Conservation (phyloP, 2,329 filamentous ascomycete genomes). For the Ascochyta lentis region DNA sequence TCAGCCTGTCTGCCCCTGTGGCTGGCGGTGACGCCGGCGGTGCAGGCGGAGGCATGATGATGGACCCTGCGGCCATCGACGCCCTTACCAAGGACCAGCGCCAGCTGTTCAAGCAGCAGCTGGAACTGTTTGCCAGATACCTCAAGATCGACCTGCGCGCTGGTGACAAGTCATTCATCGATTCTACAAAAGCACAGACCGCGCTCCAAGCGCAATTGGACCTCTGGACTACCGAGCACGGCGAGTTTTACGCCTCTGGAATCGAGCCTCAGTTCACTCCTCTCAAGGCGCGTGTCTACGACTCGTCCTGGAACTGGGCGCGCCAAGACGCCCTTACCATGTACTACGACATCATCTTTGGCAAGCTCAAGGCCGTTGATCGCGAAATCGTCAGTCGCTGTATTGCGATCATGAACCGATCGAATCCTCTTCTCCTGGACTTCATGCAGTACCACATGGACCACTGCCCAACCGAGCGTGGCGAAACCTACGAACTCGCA, state of each 20-base stretch:
- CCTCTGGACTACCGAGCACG: constrained; percentile 93
- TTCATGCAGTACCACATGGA: constrained; percentile 99
- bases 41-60: constrained; percentile 92
- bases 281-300: constrained; percentile 94
- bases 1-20: constrained; percentile 77
- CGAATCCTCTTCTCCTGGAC: constrained; percentile 91
- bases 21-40: constrained; percentile 75
- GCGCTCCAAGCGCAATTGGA: constrained; percentile 92
- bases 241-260: constrained; percentile 92
- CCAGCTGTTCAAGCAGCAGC: constrained; percentile 95
- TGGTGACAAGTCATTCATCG: constrained; percentile 92
- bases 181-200: constrained; percentile 82
- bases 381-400: constrained; percentile 98
- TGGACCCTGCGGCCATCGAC: constrained; percentile 97
- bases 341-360: constrained; percentile 99
- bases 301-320: constrained; percentile 99
- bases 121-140: constrained; percentile 93
- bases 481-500: constrained; percentile 97
- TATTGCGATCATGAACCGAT: constrained; percentile 99
- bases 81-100: constrained; percentile 96
- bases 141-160: constrained; percentile 95
- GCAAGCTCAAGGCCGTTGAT: constrained; percentile 88
- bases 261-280: constrained; percentile 94
- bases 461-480: constrained; percentile 94
- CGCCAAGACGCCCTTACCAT: constrained; percentile 96